Percentiles rank a stretch among this genome's conserved stretches.
Evolutionary conservation across 805 yeast species (phyloP).

Genomic region (Clavispora vitiphila): DNA sequence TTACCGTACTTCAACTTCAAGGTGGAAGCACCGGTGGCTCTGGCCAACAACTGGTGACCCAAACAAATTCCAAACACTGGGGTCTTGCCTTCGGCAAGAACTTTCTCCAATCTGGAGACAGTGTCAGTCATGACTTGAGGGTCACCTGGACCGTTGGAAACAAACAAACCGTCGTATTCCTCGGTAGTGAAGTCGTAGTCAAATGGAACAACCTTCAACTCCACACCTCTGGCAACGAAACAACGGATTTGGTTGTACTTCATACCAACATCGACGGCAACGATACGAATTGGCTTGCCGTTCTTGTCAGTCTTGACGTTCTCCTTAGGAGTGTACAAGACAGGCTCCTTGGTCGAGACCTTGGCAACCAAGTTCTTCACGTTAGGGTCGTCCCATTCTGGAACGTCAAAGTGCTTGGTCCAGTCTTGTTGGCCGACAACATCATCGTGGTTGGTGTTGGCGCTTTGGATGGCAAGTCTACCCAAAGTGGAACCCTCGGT

Average conservation of each 20-base stretch:
- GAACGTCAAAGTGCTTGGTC: conserved; percentile 60
- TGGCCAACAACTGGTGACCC: conserved; percentile 94
- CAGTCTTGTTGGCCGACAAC: conserved; percentile 42
- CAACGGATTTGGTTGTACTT: conserved; percentile 97
- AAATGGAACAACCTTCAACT: conserved; percentile 93
- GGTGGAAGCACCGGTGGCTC: conserved; percentile 94
- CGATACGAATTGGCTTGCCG: conserved; percentile 75
- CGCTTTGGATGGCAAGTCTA: conserved; percentile 65
- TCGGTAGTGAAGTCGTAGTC: conserved; percentile 78
- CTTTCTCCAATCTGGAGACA: conserved; percentile 54
- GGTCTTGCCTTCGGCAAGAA: conserved; percentile 60
- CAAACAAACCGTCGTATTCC: conserved; percentile 88
- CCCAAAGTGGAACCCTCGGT: conserved; percentile 91
- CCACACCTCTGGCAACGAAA: conserved; percentile 93
- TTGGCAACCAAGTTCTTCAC: conserved; percentile 84
- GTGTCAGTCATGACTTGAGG: conserved; percentile 79
- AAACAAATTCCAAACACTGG: conserved; percentile 98
- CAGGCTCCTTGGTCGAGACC: conserved; percentile 78
- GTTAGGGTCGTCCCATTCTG: conserved; percentile 94
- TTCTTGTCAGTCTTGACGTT: conserved; percentile 51
- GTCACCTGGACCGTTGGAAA: conserved; percentile 99
- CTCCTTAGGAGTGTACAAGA: conserved; percentile 66
- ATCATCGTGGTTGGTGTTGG: conserved; percentile 24
- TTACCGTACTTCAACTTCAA: conserved; percentile 93
- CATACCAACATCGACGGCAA: conserved; percentile 97